Base-by-base conservation (phyloP, 768 basidiomycete genomes). In the Termitomyces sp. region DNA sequence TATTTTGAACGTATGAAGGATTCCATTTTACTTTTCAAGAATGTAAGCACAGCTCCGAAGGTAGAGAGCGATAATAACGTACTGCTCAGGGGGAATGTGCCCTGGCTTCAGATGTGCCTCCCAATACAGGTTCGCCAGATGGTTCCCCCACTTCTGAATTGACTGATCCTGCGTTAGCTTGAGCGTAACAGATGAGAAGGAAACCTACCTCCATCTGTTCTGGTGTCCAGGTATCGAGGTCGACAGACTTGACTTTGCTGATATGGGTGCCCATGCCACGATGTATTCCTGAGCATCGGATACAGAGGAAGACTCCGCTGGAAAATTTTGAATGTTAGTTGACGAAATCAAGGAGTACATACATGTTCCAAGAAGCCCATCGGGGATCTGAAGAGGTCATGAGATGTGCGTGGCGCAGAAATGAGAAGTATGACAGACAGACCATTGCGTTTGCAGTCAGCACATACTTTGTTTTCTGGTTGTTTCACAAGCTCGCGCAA, bases 301-400 rank as follows among this genome's bases (percentile, higher is more conserved):
- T 97, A 69, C 96, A 99, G 40, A 98, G 78, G 69, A 94, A 97
- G 2, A 94, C 88, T 24, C 96, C 96, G 28, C 92, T 94, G 30
- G 3, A 61, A 22, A 56, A 50, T 36, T 9, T 2, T 62, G 13
- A 68, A 28, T 47, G 36, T 13, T 24, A 30, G 20, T 16, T 18
- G 52, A 40, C 12, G 24, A 58, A 18, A 6, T 33, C 30, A 40
- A 9, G 54, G 59, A 47, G 36, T 51, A 66, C 86, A 63, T 68
- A 93, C 90, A 98, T 73, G 71, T 98, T 98, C 90, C 94, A 97
- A 8, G 93, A 94, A 44, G 96, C 96, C 96, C 96, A 99, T 65
- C 96, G 82, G 45, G 96, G 92, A 79, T 98, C 95, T 97, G 63
- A 16, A 51, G 26, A 42, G 24, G 18, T 49, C 44, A 12, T 54